Conservation (phyloP, 1,284 basidiomycete species). For the Trichosporon ovoides region DNA sequence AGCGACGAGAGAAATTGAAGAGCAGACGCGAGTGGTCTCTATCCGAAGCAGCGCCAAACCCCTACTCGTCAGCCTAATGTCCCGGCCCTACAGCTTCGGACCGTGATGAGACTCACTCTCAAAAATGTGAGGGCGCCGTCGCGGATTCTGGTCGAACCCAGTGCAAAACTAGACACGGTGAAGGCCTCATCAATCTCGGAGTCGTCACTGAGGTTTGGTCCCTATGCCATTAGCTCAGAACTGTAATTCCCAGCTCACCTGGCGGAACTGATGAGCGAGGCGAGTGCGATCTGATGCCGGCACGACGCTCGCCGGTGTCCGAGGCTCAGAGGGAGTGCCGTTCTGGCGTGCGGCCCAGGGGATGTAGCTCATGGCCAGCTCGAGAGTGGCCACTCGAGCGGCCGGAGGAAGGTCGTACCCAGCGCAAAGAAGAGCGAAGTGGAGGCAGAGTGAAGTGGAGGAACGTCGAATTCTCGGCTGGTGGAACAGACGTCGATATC, state of each 20-base stretch:
- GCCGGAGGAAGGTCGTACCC: too few relatives aligned
- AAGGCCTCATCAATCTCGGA: conserved; percentile 7
- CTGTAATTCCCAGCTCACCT: not conserved
- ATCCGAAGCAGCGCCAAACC: conserved; percentile 6
- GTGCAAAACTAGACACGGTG: not conserved
- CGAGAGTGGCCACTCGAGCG: too few relatives aligned
- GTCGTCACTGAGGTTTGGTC: conserved; percentile 10
- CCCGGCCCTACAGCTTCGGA: too few relatives aligned
- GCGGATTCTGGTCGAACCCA: conserved; percentile 7
- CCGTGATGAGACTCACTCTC: conserved; percentile 1
- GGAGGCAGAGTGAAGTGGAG: too few relatives aligned
- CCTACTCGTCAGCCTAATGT: too few relatives aligned
- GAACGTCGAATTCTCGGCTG: too few relatives aligned
- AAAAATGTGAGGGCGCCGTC: not conserved
- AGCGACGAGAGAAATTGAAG: conserved; percentile 19
- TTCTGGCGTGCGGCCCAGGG: not conserved
- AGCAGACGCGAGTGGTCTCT: conserved; percentile 11
- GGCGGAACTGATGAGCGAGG: conserved; percentile 15
- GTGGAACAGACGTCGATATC: too few relatives aligned
- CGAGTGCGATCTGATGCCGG: conserved; percentile 9
- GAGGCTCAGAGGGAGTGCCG: not conserved
- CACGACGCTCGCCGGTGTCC: not conserved
- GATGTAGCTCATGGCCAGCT: not conserved
- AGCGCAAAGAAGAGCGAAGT: too few relatives aligned
- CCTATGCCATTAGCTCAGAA: not conserved